These are phyloP conservation scores for Talaromyces wortmannii DNA, from an alignment of 495 filamentous ascomycete species.

Conservation along the genomic window DNA sequence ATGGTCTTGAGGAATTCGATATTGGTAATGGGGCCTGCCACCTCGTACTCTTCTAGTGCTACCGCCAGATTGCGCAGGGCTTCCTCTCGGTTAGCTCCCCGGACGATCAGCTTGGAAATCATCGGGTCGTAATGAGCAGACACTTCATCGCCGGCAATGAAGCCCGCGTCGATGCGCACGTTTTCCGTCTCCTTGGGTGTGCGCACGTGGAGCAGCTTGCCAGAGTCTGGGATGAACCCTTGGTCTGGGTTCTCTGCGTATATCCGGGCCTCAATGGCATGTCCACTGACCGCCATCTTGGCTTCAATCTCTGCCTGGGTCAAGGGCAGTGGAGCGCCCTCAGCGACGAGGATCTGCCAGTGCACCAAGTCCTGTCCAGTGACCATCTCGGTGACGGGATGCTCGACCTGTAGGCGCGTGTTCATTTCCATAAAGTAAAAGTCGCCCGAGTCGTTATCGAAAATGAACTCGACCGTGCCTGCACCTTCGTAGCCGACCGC, in stretches of 20 bases:
- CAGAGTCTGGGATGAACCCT: constrained; percentile 91
- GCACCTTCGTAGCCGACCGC: constrained; percentile 95
- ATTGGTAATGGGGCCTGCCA: constrained; percentile 89
- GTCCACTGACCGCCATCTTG: constrained; percentile 66
- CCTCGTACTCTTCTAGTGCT: constrained; percentile 85
- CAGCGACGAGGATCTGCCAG: constrained; percentile 93
- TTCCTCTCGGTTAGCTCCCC: constrained; percentile 66
- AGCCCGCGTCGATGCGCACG: constrained; percentile 88
- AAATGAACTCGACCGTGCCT: constrained; percentile 97
- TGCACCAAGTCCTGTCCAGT: constrained; percentile 91
- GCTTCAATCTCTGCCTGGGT: constrained; percentile 77
- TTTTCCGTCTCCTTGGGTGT: constrained; percentile 63
- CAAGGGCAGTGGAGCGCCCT: constrained; percentile 78
- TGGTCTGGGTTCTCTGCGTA: constrained; percentile 91
- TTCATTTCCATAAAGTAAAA: constrained; percentile 99
- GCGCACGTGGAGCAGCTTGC: constrained; percentile 74
- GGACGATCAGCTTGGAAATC: constrained; percentile 98
- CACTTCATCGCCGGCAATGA: constrained; percentile 83
- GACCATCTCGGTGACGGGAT: constrained; percentile 95
- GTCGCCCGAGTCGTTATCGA: constrained; percentile 86
- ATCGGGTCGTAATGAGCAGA: constrained; percentile 97
- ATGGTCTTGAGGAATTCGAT: constrained; percentile 92
- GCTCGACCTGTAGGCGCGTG: constrained; percentile 92
- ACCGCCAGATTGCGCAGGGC: constrained; percentile 75
- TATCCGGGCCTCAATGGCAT: constrained; percentile 91